phyloP scores from a whole-genome alignment of 352 stramenopile species.

The Thraustotheca clavata region DNA sequence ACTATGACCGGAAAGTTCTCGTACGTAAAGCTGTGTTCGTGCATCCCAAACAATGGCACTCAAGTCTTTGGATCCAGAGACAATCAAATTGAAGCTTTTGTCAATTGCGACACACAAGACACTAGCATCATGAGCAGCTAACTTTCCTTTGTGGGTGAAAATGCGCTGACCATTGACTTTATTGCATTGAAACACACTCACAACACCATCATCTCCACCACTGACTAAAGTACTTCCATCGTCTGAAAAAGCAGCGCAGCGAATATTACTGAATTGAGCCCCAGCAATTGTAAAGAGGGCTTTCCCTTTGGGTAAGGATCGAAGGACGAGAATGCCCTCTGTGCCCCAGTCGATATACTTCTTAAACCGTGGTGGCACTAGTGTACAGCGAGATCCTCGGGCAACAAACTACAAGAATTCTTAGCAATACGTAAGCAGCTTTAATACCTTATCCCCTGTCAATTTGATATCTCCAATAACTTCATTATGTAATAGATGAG shows the following conservation, averaged over 20 bases:
- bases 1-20: slow-evolving; percentile 48
- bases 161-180: slow-evolving; percentile 48
- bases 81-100: slow-evolving; percentile 62
- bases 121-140: slow-evolving; percentile 54
- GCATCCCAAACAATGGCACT: slow-evolving; percentile 65
- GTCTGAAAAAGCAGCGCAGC: slow-evolving; percentile 49
- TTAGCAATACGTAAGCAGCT: neutral
- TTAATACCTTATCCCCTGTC: slow-evolving; percentile 37
- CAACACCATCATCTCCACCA: slow-evolving; percentile 53
- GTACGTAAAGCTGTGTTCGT: slow-evolving; percentile 42
- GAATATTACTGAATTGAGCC: slow-evolving; percentile 42
- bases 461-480: slow-evolving; percentile 48
- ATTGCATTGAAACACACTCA: slow-evolving; percentile 61
- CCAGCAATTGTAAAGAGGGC: slow-evolving; percentile 57
- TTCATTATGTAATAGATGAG: slow-evolving; percentile 30
- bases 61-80: slow-evolving; percentile 45
- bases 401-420: slow-evolving; percentile 30
- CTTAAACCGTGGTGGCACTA: slow-evolving; percentile 56
- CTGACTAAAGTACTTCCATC: slow-evolving; percentile 52
- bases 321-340: slow-evolving; percentile 54
- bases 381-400: slow-evolving; percentile 33
- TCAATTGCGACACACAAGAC: slow-evolving; percentile 60
- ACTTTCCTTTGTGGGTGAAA: slow-evolving; percentile 59
- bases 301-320: slow-evolving; percentile 45
- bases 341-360: slow-evolving; percentile 67